phyloP scores from a whole-genome alignment of 148 eudicot species.

The Agrostemma githago region DNA sequence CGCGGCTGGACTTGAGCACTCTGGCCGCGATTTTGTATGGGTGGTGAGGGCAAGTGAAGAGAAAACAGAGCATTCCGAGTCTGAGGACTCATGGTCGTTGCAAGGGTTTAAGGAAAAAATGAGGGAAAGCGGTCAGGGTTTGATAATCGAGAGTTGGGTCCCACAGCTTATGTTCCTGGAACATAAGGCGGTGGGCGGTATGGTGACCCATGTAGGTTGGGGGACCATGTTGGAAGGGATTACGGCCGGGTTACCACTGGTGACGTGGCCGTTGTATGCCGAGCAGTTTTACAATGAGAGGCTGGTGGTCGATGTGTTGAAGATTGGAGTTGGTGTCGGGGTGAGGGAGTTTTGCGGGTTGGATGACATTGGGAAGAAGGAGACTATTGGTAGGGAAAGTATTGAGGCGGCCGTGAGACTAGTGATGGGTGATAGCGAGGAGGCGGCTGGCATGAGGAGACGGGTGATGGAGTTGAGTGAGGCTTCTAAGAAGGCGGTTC shows the following conservation, averaged over 20 bases:
- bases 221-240: constrained; percentile 19
- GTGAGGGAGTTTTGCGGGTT: constrained; percentile 3
- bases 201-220: constrained; percentile 23
- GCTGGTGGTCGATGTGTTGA: constrained; percentile 23
- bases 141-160: constrained; percentile 17
- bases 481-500: constrained; percentile 7
- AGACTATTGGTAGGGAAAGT: constrained; percentile 11
- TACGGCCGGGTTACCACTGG: constrained; percentile 17
- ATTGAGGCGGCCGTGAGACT: constrained; percentile 6
- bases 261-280: constrained; percentile 20
- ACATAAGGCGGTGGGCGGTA: constrained; percentile 4
- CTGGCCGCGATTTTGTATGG: constrained; percentile 20
- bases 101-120: constrained; percentile 12
- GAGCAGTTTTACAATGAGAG: constrained; percentile 25
- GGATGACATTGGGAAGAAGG: constrained; percentile 10
- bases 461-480: constrained; percentile 4
- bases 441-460: not conserved
- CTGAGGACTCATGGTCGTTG: not conserved
- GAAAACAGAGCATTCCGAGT: not conserved
- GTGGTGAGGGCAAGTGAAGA: constrained; percentile 9
- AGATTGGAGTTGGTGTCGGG: constrained; percentile 18
- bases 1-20: constrained; percentile 15
- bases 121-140: constrained; percentile 13
- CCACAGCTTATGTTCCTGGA: constrained; percentile 19
- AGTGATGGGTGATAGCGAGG: constrained; percentile 9